Evolutionary conservation across 805 yeast genomes (phyloP).

Genomic region (Candida sakaeoensis): DNA sequence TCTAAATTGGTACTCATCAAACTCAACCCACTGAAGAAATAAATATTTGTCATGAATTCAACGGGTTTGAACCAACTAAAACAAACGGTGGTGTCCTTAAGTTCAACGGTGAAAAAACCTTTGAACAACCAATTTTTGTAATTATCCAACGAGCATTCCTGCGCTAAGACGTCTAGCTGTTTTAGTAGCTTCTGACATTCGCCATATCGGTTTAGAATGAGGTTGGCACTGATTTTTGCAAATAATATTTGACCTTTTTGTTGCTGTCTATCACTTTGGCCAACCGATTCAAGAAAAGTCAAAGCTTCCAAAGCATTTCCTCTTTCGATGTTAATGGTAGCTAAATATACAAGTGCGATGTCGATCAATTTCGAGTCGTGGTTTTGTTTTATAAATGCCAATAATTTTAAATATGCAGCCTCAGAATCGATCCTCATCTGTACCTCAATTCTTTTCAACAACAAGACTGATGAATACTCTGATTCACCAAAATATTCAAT

Average conservation of each 20-base stretch:
- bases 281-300: neutral
- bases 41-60: constrained; percentile 39
- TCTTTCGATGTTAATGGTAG: constrained; percentile 26
- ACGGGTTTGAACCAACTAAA: constrained; percentile 41
- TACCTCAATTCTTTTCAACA: constrained; percentile 1
- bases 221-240: constrained; percentile 20
- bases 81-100: constrained; percentile 15
- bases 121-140: constrained; percentile 29
- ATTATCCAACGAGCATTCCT: constrained; percentile 15
- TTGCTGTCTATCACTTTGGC: constrained; percentile 24
- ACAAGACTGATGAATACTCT: neutral
- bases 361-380: neutral
- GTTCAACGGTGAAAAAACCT: constrained; percentile 17
- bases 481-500: neutral
- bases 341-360: constrained; percentile 19
- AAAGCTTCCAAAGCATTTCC: constrained; percentile 22
- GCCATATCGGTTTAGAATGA: constrained; percentile 23
- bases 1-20: constrained; percentile 31
- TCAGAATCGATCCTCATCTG: neutral
- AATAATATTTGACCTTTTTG: constrained; percentile 28
- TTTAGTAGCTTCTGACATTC: constrained; percentile 21
- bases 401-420: neutral
- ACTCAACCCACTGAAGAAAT: constrained; percentile 41
- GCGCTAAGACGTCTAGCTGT: constrained; percentile 19
- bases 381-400: neutral